phyloP scores from a whole-genome alignment of 768 basidiomycete species.

The Dentipellis fragilis region DNA sequence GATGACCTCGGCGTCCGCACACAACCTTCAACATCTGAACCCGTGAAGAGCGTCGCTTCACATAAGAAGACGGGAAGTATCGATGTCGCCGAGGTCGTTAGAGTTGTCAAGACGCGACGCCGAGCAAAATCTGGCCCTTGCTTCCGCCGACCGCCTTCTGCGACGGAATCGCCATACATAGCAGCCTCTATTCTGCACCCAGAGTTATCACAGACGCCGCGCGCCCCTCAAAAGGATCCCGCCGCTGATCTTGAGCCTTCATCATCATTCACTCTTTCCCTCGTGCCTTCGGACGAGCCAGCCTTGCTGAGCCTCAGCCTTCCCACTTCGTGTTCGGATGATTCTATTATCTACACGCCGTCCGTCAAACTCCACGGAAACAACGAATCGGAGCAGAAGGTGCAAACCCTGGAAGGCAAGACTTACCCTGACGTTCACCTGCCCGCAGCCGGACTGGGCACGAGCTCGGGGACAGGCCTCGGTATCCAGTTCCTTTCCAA shows the following conservation, averaged over 20 bases:
- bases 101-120: not conserved
- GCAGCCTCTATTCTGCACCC: not conserved
- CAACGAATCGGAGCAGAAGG: not conserved
- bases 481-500: conserved; percentile 10
- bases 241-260: not conserved
- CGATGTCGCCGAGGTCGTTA: not conserved
- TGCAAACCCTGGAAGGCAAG: not conserved
- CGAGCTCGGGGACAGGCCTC: conserved; percentile 8
- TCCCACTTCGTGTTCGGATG: conserved; percentile 8
- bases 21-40: no score
- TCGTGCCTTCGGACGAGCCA: conserved; percentile 5
- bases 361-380: no score
- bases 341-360: conserved; percentile 11
- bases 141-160: not conserved
- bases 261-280: conserved; percentile 5
- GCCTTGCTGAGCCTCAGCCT: conserved; percentile 7
- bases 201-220: not conserved
- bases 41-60: no score
- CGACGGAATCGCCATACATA: not conserved
- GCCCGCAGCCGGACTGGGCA: not conserved
- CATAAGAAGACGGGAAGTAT: not conserved
- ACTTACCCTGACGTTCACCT: conserved; percentile 8
- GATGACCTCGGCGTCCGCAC: not conserved
- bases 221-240: not conserved
- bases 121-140: not conserved